Base-by-base conservation (phyloP, 768 basidiomycete species). In the Trametes sanguinea region DNA sequence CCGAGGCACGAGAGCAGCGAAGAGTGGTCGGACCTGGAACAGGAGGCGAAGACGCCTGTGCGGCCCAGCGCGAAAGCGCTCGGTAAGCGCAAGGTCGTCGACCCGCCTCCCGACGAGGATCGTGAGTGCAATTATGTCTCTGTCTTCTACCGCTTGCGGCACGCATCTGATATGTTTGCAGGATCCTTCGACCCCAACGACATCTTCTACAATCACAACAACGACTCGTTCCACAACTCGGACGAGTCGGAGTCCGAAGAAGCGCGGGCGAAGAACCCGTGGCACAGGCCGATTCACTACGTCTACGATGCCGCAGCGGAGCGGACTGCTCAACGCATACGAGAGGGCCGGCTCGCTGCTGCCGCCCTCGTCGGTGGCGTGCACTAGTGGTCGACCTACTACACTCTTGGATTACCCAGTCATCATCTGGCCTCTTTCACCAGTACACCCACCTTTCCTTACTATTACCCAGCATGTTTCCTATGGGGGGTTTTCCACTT, bases 261-360 rank as follows among this genome's bases (percentile, higher is more conserved):
- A 32, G 74, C 73, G 13, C 68, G 69, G 8, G 73, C 73, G 42
- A 54, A 46, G 37, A 56, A 60, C 51, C 72, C 68, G 32, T 69
- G 68, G 64, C 82, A 81, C 51, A 80, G 75, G 17, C 83, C 85
- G 2, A 80, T 85, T 29, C 83, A 83, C 13, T 95, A 89, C 74
- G 92, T 90, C n/a, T 97, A 97, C 72, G 94, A 97, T 71, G 94
- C 94, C 0, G 92, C 88, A 5, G 92, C 92, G 29, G 94, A 96
- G 73, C 83, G 90, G 64, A 85, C 85, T 54, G 77, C 83, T 65
- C 80, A 86, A 76, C 78, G 84, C 59, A 77, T 89, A 55, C 75
- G 76, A 60, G 80, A 84, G 64, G 80, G 60, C 0, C 60, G 72
- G 29, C 66, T 72, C 45, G 66, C 65, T 16, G 57, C 65, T 10